A percentile compares a stretch with the other conserved stretches of the same genome.
These are phyloP conservation scores for Globisporangium polare DNA, from an alignment of 352 stramenopile genomes.

Conservation along the genomic window DNA sequence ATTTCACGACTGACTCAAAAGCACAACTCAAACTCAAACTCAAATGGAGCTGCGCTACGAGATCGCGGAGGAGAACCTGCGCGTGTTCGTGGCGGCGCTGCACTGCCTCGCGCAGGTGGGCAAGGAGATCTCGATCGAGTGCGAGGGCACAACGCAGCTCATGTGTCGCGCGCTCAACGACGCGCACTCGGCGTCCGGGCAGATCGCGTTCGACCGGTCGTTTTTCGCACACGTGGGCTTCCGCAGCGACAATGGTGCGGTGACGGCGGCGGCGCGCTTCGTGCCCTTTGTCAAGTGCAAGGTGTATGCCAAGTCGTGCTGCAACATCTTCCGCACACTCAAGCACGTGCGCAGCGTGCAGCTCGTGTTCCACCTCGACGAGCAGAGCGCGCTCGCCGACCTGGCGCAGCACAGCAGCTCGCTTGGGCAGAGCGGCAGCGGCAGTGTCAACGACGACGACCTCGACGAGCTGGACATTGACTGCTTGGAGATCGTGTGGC, in stretches of 20 bases:
- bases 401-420: constrained; percentile 15
- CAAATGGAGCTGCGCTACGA: constrained; percentile 77
- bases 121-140: constrained; percentile 78
- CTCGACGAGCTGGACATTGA: constrained; percentile 54
- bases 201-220: constrained; percentile 55
- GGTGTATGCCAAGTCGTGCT: constrained; percentile 72
- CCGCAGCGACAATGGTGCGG: constrained; percentile 5
- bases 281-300: constrained; percentile 68
- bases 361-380: constrained; percentile 53
- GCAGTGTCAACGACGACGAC: constrained; percentile 5
- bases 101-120: constrained; percentile 75
- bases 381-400: constrained; percentile 22
- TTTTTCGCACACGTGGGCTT: constrained; percentile 54
- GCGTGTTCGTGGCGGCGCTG: constrained; percentile 72
- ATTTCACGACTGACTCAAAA: no score
- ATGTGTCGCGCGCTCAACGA: constrained; percentile 79
- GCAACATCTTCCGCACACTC: constrained; percentile 78
- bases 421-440: constrained; percentile 10
- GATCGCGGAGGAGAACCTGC: constrained; percentile 71
- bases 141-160: constrained; percentile 41
- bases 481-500: constrained; percentile 65
- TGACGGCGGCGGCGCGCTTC: constrained; percentile 1
- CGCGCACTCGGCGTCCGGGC: constrained; percentile 70
- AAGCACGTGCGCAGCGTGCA: constrained; percentile 80
- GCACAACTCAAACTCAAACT: no score